Conservation (phyloP, 176 grass and related monocot species). For the Puya raimondii region DNA sequence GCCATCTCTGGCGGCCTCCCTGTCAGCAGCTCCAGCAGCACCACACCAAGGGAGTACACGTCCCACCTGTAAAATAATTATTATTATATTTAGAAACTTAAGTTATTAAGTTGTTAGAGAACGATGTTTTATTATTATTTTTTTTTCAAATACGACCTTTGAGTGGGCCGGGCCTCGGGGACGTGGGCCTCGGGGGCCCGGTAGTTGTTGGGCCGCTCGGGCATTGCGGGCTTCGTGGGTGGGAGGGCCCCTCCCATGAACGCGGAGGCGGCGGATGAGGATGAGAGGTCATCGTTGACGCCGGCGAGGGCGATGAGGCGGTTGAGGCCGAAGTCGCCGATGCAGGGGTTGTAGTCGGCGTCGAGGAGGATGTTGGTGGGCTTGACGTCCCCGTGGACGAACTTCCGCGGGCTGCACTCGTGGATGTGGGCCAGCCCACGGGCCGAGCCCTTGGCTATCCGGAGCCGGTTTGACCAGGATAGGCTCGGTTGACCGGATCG, state of each 20-base stretch:
- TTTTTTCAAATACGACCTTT: slow-evolving; percentile 18
- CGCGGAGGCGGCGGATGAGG: slow-evolving; percentile 12
- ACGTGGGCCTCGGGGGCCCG: slow-evolving; percentile 46
- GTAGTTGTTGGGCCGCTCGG: slow-evolving; percentile 38
- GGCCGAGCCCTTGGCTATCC: slow-evolving; percentile 53
- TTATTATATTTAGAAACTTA: too few relatives aligned
- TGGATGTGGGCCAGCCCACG: slow-evolving; percentile 72
- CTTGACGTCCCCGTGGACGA: slow-evolving; percentile 81
- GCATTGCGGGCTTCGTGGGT: slow-evolving; percentile 18
- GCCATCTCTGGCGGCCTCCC: slow-evolving; percentile 41
- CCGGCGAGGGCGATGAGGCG: slow-evolving; percentile 52
- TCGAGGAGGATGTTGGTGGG: slow-evolving; percentile 94
- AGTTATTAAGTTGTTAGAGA: too few relatives aligned
- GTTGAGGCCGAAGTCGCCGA: slow-evolving; percentile 75
- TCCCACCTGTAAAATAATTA: slow-evolving; percentile 30
- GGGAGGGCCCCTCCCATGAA: slow-evolving; percentile 37
- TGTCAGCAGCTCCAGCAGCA: slow-evolving; percentile 66
- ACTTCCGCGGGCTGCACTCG: slow-evolving; percentile 56
- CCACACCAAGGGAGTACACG: slow-evolving; percentile 67
- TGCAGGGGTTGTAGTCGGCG: slow-evolving; percentile 42
- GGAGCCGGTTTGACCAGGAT: slow-evolving; percentile 50
- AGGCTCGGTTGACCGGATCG: slow-evolving; percentile 31
- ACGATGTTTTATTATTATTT: too few relatives aligned
- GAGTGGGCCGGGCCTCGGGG: slow-evolving; percentile 15
- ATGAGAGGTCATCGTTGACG: slow-evolving; percentile 3